Conservation (phyloP, 345 rosid genomes). For the Arabidopsis suecica region DNA sequence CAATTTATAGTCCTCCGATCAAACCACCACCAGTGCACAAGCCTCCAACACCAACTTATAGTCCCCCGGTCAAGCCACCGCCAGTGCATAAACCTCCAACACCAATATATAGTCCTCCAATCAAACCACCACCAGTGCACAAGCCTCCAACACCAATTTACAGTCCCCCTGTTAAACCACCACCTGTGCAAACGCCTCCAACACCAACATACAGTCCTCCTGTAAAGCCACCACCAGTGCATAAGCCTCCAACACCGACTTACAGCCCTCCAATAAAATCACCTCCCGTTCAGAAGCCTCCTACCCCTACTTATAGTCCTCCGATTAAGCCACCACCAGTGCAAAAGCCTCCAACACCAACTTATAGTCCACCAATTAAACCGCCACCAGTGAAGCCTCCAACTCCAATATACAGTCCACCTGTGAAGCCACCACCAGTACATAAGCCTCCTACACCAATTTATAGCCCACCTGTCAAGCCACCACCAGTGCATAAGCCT, state of each 20-base stretch:
- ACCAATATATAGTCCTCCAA: constrained; percentile 19
- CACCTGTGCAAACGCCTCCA: constrained; percentile 23
- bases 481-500: neutral
- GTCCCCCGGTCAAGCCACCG: constrained; percentile 8
- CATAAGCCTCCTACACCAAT: constrained; percentile 30
- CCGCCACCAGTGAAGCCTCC: constrained; percentile 30
- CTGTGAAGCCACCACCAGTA: neutral
- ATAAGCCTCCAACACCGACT: neutral
- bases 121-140: neutral
- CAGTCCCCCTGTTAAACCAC: neutral
- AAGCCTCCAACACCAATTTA: constrained; percentile 32
- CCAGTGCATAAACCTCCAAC: constrained; percentile 26
- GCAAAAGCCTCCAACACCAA: constrained; percentile 24
- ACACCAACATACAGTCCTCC: constrained; percentile 31
- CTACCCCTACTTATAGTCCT: neutral
- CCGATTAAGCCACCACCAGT: constrained; percentile 1
- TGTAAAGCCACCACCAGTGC: neutral
- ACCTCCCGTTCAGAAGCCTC: constrained; percentile 8
- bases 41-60: constrained; percentile 31
- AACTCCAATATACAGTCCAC: constrained; percentile 28
- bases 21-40: constrained; percentile 1
- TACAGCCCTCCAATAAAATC: neutral
- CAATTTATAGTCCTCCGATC: neutral
- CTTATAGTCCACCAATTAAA: neutral
- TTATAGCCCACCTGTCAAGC: constrained; percentile 4